These are phyloP conservation scores for Boeremia exigua DNA, from an alignment of 2,329 filamentous ascomycete species.

Conservation along the genomic window DNA sequence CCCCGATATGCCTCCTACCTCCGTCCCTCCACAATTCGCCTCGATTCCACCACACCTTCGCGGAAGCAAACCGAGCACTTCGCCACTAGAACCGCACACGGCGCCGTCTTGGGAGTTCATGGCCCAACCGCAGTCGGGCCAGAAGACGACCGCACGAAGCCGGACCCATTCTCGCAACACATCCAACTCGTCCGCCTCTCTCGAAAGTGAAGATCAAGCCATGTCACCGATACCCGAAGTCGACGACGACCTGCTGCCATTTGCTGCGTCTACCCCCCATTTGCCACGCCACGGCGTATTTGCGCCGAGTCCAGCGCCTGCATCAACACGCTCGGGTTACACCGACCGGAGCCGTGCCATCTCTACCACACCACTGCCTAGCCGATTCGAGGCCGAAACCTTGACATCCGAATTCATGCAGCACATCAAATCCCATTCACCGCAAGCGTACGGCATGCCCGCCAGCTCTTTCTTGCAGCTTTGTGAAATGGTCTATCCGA, in stretches of 20 bases:
- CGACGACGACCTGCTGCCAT: slow-evolving; percentile 38
- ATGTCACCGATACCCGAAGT: slow-evolving; percentile 37
- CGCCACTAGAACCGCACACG: slow-evolving; percentile 37
- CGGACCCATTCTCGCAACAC: slow-evolving; percentile 38
- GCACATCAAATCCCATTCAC: slow-evolving; percentile 33
- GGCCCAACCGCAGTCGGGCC: slow-evolving; percentile 25
- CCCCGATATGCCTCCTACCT: slow-evolving; percentile 41
- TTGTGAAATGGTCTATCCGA: slow-evolving; percentile 44
- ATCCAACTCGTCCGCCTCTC: slow-evolving; percentile 41
- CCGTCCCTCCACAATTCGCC: slow-evolving; percentile 30
- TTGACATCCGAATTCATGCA: slow-evolving; percentile 43
- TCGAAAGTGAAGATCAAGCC: slow-evolving; percentile 38
- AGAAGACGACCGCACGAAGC: slow-evolving; percentile 27
- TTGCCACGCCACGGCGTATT: slow-evolving; percentile 43
- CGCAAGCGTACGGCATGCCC: slow-evolving; percentile 34
- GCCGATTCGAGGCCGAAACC: slow-evolving; percentile 47
- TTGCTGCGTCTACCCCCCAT: slow-evolving; percentile 31
- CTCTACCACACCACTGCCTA: slow-evolving; percentile 39
- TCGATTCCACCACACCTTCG: slow-evolving; percentile 25
- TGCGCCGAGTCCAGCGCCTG: slow-evolving; percentile 36
- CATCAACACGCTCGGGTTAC: slow-evolving; percentile 36
- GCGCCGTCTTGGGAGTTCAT: slow-evolving; percentile 47
- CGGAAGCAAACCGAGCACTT: slow-evolving; percentile 27
- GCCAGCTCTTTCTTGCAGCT: slow-evolving; percentile 36
- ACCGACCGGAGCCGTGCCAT: slow-evolving; percentile 43